Percentiles rank a stretch among this genome's conserved stretches.
These are phyloP conservation scores for Geotrichum candidum DNA, from an alignment of 1,139 yeast species.

Conservation along the genomic window DNA sequence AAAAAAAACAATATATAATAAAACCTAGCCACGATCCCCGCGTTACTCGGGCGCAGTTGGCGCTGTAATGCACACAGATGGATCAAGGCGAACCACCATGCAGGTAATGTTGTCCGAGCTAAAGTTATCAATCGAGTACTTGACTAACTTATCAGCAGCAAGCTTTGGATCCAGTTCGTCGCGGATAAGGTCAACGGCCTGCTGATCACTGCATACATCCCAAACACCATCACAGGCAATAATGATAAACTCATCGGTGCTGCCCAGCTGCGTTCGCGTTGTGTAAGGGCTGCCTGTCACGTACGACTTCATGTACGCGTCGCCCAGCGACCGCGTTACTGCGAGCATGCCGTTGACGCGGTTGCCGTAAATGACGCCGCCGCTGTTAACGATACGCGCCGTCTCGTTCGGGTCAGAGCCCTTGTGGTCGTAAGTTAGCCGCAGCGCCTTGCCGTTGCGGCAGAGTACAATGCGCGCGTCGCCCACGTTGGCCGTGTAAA, in stretches of 20 bases:
- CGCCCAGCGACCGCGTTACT: slow-evolving; percentile 93
- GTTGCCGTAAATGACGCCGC: slow-evolving; percentile 84
- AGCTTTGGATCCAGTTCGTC: slow-evolving; percentile 51
- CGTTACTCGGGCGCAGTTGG: too few species aligned
- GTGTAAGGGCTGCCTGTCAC: slow-evolving; percentile 92
- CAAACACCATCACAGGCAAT: slow-evolving; percentile 93
- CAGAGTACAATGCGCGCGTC: slow-evolving; percentile 80
- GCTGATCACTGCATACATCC: slow-evolving; percentile 83
- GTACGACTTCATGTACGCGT: slow-evolving; percentile 79
- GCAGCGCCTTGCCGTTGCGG: slow-evolving; percentile 64
- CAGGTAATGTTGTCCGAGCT: slow-evolving; percentile 92
- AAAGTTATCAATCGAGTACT: slow-evolving; percentile 68
- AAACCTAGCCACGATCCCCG: too few species aligned
- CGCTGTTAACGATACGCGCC: slow-evolving; percentile 65
- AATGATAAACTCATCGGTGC: slow-evolving; percentile 67
- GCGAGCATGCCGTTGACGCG: slow-evolving; percentile 96
- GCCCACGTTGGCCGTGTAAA: slow-evolving; percentile 94
- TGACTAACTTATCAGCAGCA: slow-evolving; percentile 67
- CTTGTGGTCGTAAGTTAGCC: slow-evolving; percentile 90
- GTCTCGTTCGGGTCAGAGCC: slow-evolving; percentile 79
- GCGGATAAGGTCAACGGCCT: slow-evolving; percentile 67
- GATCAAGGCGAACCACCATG: slow-evolving; percentile 69
- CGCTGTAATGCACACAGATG: slow-evolving; percentile 33
- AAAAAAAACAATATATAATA: too few species aligned
- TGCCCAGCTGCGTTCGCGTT: slow-evolving; percentile 68